These are phyloP conservation scores for Solanum paucissectum DNA, from an alignment of 257 asterid species.

Conservation along the genomic window DNA sequence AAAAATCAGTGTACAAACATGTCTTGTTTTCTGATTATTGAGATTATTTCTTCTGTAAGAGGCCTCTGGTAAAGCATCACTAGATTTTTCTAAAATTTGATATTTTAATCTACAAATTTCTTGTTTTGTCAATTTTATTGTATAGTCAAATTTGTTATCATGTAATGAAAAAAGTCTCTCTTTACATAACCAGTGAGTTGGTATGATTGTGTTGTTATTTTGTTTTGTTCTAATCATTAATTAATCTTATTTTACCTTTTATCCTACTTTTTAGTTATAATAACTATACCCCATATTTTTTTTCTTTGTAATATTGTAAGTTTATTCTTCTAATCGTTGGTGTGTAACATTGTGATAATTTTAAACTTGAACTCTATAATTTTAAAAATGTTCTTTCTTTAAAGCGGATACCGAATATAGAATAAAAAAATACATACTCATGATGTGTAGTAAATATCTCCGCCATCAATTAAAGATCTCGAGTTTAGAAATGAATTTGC, in stretches of 20 bases:
- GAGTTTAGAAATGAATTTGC: neutral
- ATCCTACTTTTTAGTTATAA: neutral
- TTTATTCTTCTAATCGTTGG: neutral
- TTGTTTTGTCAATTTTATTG: neutral
- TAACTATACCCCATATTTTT: neutral
- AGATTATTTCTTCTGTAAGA: constrained; percentile 32
- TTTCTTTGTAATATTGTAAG: neutral
- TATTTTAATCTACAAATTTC: neutral
- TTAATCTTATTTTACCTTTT: neutral
- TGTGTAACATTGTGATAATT: neutral
- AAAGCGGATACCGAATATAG: neutral
- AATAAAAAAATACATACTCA: neutral
- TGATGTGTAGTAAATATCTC: neutral
- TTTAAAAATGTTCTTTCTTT: too few species aligned
- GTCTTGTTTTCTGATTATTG: constrained; percentile 32
- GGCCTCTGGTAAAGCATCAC: constrained; percentile 31
- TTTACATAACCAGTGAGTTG: neutral
- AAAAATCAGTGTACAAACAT: constrained; percentile 23
- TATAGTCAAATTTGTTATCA: neutral
- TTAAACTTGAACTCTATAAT: neutral
- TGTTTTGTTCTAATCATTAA: neutral
- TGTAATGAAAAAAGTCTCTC: neutral
- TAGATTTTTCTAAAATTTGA: constrained; percentile 30
- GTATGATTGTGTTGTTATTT: too few species aligned
- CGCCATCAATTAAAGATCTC: neutral